Conservation (phyloP, 441 rosid species). For the Omphalea diandra region DNA sequence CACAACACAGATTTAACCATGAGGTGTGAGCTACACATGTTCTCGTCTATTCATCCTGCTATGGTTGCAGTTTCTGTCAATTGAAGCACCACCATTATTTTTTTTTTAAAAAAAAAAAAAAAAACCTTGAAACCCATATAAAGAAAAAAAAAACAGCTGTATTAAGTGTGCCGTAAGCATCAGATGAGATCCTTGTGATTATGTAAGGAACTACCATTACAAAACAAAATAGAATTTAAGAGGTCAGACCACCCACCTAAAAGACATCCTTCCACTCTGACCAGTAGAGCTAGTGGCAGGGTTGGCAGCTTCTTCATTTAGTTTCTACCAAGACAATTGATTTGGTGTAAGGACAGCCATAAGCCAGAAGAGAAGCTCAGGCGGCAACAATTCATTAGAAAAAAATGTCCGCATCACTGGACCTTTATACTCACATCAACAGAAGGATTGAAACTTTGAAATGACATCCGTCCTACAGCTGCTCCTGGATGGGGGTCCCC, state of each 20-base stretch:
- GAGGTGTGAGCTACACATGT: background rate
- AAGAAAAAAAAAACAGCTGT: background rate
- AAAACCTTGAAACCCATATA: background rate
- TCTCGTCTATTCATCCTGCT: background rate
- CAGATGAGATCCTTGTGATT: no score
- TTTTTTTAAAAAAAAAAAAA: background rate
- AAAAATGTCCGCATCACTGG: constrained; percentile 20
- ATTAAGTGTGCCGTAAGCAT: background rate
- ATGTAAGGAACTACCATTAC: no score
- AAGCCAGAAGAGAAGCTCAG: constrained; percentile 20
- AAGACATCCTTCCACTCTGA: constrained; percentile 40
- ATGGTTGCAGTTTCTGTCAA: background rate
- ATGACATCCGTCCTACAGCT: constrained; percentile 80
- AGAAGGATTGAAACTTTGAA: constrained; percentile 89
- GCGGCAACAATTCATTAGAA: constrained; percentile 14
- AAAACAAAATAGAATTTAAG: no score
- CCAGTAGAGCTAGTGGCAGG: constrained; percentile 33
- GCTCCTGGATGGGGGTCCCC: constrained; percentile 95
- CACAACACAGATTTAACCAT: background rate
- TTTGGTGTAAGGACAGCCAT: constrained; percentile 24
- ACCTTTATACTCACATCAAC: constrained; percentile 67
- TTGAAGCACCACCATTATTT: background rate
- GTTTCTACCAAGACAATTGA: constrained; percentile 60
- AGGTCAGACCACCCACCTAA: constrained; percentile 42
- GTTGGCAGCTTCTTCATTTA: constrained; percentile 54